A percentile compares a stretch with the other conserved stretches of the same genome.
phyloP scores from a whole-genome alignment of 257 asterid genomes.

The Solanum raphanifolium region DNA sequence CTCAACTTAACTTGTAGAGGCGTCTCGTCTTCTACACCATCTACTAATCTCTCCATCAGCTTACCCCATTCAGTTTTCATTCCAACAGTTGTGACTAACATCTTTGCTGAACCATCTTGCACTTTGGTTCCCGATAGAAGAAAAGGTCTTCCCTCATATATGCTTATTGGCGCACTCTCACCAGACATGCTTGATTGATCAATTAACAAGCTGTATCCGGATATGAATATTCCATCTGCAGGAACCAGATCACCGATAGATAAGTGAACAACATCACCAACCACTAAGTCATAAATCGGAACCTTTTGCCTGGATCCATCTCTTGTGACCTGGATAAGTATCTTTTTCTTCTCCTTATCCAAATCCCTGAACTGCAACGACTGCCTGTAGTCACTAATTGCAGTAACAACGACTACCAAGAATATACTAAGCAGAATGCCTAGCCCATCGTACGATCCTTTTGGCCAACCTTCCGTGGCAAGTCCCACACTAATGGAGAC shows the following conservation, averaged over 20 bases:
- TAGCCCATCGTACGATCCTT: constrained; percentile 64
- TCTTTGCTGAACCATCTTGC: constrained; percentile 71
- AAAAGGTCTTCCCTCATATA: constrained; percentile 41
- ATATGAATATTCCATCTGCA: constrained; percentile 56
- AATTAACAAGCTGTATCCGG: constrained; percentile 51
- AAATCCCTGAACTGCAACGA: constrained; percentile 75
- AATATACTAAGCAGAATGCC: constrained; percentile 56
- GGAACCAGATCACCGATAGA: constrained; percentile 80
- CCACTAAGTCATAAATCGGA: constrained; percentile 54
- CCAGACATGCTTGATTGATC: constrained; percentile 82
- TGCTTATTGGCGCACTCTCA: constrained; percentile 53
- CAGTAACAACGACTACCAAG: constrained; percentile 65
- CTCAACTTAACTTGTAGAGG: constrained; percentile 78
- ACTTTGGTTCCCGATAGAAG: constrained; percentile 70
- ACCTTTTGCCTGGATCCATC: constrained; percentile 39
- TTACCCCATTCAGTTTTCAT: constrained; percentile 86
- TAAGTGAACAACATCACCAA: constrained; percentile 64
- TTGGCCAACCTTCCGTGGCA: constrained; percentile 81
- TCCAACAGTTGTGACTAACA: constrained; percentile 68
- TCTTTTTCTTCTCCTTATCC: constrained; percentile 58
- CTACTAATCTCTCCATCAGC: constrained; percentile 53
- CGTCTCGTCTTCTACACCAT: constrained; percentile 72
- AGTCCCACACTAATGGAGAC: constrained; percentile 61
- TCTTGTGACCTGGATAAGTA: constrained; percentile 47
- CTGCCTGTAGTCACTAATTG: constrained; percentile 66